Evolutionary conservation across 1,284 basidiomycete species (phyloP).

Genomic region (Cystobasidium slooffiae): DNA sequence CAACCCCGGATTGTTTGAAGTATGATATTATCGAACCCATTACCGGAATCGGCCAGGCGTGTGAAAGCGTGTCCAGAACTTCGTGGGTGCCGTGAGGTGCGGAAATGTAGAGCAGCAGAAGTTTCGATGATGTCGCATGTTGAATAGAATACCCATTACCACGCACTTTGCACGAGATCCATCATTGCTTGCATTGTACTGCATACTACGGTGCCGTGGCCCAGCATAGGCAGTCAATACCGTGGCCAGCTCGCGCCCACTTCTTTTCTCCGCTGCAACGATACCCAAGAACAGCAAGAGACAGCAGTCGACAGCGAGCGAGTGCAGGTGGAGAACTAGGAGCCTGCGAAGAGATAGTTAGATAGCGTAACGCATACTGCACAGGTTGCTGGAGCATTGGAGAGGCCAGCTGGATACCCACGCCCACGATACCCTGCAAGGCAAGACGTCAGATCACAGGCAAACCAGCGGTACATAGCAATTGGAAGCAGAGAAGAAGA

Average conservation of each 20-base stretch:
- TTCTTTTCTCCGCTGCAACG: slow-evolving; percentile 18
- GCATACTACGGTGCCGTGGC: not conserved
- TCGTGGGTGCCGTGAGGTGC: not conserved
- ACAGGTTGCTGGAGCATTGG: too few species aligned
- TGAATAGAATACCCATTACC: not conserved
- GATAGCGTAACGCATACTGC: too few species aligned
- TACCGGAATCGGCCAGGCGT: slow-evolving; percentile 13
- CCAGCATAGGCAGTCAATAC: not conserved
- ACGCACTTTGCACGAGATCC: not conserved
- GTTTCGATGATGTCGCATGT: not conserved
- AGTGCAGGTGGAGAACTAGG: too few species aligned
- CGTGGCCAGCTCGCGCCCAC: not conserved
- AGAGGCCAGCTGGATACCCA: too few species aligned
- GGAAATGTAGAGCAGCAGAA: not conserved
- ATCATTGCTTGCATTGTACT: not conserved
- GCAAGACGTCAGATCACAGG: slow-evolving; percentile 10
- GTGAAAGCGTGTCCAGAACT: not conserved
- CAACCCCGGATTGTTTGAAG: not conserved
- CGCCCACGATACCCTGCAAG: not conserved
- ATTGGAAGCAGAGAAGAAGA: not conserved
- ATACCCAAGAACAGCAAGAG: too few species aligned
- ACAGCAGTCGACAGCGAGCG: too few species aligned
- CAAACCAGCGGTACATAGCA: not conserved
- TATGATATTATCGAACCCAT: slow-evolving; percentile 7
- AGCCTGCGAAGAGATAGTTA: too few species aligned